Evolutionary conservation across 2,329 filamentous ascomycete species (phyloP), one percentile per base, ranked within the genome.

Genomic region (Microdochium trichocladiopsis): DNA sequence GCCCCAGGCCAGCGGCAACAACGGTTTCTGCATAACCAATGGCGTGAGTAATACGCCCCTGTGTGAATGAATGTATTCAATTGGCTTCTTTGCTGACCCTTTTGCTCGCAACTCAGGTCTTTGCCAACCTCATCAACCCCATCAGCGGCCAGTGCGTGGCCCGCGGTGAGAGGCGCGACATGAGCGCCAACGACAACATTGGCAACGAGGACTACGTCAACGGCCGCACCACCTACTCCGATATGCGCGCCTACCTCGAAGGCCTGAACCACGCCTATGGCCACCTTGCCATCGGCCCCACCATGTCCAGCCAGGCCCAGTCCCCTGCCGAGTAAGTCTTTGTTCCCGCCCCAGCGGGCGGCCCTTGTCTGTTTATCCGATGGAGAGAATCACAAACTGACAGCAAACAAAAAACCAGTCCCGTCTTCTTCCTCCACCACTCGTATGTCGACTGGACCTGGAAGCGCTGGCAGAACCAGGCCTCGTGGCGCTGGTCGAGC

Each of bases 211-310:
- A 45, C 41, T 45, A 45, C 41, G 41, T 45, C 41, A 45, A 45
- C 41, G 6, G 16, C 16, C 41, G n/a, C 41, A 18, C 16, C 41
- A 18, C 43, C 16, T 51, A 54, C 47, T 37, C 52, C 12, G 54
- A 50, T 28, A 50, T 54, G 21, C 50, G 51, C 25, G 43, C 25
- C 23, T 54, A 54, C 49, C 23, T 51, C 25, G 56, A 57, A 50
- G 50, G 47, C 41, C 63, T 63, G 18, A 65, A 58, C 58, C 65
- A 67, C 57, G 65, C 62, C 6, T 61, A 65, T 41, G 63, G 63
- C 53, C 65, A 67, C 60, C 65, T 66, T 60, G 63, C 63, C 47
- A 51, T 66, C 4, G 65, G 65, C 33, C 60, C 59, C 37, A 57
- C 63, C 50, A 67, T 67, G 65, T 57, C 63, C 9, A 63, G 65